Evolutionary conservation across 768 basidiomycete species (phyloP).

Genomic region (Royoungia palumana): DNA sequence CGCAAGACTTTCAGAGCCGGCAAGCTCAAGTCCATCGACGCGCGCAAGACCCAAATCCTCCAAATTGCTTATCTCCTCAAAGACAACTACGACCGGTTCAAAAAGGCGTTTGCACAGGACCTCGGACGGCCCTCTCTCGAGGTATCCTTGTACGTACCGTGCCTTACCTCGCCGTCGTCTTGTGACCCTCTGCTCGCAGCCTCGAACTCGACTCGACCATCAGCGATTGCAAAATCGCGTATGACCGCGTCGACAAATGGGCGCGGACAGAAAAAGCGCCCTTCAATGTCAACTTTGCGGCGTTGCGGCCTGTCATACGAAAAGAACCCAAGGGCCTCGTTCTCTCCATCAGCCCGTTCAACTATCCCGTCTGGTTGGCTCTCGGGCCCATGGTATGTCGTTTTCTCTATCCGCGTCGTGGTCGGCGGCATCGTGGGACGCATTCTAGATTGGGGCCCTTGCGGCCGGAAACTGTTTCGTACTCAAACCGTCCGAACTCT

Average conservation of each 20-base stretch:
- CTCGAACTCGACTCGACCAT: slow-evolving; percentile 57
- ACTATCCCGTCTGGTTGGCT: slow-evolving; percentile 65
- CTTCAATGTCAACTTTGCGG: slow-evolving; percentile 52
- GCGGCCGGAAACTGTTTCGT: slow-evolving; percentile 73
- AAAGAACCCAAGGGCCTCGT: slow-evolving; percentile 79
- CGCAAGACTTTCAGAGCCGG: slow-evolving; percentile 59
- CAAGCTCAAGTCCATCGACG: slow-evolving; percentile 62
- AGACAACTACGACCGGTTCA: slow-evolving; percentile 64
- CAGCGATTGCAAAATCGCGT: slow-evolving; percentile 52
- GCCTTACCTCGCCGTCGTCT: neutral
- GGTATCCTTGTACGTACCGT: slow-evolving; percentile 45
- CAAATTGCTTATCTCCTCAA: slow-evolving; percentile 69
- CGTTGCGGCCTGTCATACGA: slow-evolving; percentile 60
- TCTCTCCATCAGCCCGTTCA: slow-evolving; percentile 70
- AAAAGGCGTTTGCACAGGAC: slow-evolving; percentile 56
- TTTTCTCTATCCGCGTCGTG: neutral
- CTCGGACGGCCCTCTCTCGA: slow-evolving; percentile 64
- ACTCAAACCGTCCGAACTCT: slow-evolving; percentile 74
- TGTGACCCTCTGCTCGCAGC: slow-evolving; percentile 34
- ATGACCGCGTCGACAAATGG: slow-evolving; percentile 72
- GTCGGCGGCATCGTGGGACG: neutral
- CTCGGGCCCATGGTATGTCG: slow-evolving; percentile 53
- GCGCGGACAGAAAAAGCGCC: slow-evolving; percentile 56
- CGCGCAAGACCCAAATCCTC: slow-evolving; percentile 73
- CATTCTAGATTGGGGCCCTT: slow-evolving; percentile 55